Base-by-base conservation (phyloP, 78 protist species). In the Dictyostelium capitatum region DNA sequence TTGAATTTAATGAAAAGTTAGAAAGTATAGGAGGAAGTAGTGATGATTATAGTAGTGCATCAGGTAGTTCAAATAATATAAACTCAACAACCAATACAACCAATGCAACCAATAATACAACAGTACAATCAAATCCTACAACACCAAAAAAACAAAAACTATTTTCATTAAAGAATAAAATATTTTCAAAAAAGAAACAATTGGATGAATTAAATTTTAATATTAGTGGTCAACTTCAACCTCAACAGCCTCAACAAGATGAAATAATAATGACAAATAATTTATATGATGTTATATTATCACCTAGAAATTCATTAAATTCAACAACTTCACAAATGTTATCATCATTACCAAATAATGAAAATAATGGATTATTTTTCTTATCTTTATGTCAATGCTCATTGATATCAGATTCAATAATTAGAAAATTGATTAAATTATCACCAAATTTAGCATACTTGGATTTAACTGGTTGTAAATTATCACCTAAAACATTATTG, bases 391-490 rank as follows among this genome's bases (percentile, higher is more conserved):
- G 70, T 12, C 92, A 87, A 50, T 87, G 92, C 20, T 56, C 92
- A 15, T 46, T 48, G 0, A 62, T 87, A 32, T 43, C 78, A 0
- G 92, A 87, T 32, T 3, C 17, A n/a, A 17, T 87, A 0, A 64
- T 87, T 10, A 62, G 83, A 43, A 54, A 48, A n/a, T 25, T 87
- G 4, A 12, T 87, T 3, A 53, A 69, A 32, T 14, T 59, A 30
- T 87, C 92, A n/a, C 83, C 92, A 43, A 56, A 54, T 48, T 47
- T 87, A 3, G 50, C 82, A 6, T 77, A 74, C 14, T 54, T 87
- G 17, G 92, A 87, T 62, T n/a, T 77, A 6, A 32, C 92, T 48
- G 92, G 84, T 14, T 80, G 85, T 43, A 59, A 74, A 59, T n/a
- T 87, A 2, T 8, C 43, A 0, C 57, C n/a, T 4, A 87, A 87